Evolutionary conservation across 306 rosid genomes (phyloP), one percentile per base, ranked within the genome.

Genomic region (Prinsepia uniflora): DNA sequence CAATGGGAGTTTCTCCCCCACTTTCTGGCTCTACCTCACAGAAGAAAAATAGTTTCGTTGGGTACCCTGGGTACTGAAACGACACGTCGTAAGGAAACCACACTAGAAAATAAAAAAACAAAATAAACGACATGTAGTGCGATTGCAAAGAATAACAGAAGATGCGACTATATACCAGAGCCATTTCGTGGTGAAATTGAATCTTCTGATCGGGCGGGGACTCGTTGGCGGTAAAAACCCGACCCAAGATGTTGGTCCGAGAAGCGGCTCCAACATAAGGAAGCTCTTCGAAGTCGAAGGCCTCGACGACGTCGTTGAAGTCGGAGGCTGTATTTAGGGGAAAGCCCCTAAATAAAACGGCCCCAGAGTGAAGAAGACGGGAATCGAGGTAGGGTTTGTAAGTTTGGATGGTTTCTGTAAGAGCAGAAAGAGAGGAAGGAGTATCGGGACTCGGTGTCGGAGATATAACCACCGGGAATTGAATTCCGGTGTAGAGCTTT

Each of bases 261-360:
- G 92, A 92, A 11, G 96, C 96, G 36, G 89, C 92, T 57, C 99
- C 97, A 3, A 94, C 88, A 67, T 94, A 91, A 3, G 97, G 97
- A 9, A 89, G 88, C 77, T 94, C 96, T 7, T 87, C 92, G 80
- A 76, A 94, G 2, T 80, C 90, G 70, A 89, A 91, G 10, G 96
- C 84, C 72, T 89, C 91, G 0, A 94, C 96, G 70, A 89, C 81
- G 68, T 83, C 91, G 84, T 90, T 87, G 88, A 90, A 90, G 63
- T 85, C 86, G 7, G 97, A 83, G 8, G 97, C 77, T 2, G 90
- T 72, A 53, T 66, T 75, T 14, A 90, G 71, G 0, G 86, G 86
- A 62, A 88, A 83, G 34, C 80, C 88, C 64, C 95, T 78, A 68
- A 91, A 55, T 77, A 94, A 87, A 7, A 89, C 10, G 0, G 96